phyloP scores from a whole-genome alignment of 805 yeast genomes.

The Ogataea polymorpha region DNA sequence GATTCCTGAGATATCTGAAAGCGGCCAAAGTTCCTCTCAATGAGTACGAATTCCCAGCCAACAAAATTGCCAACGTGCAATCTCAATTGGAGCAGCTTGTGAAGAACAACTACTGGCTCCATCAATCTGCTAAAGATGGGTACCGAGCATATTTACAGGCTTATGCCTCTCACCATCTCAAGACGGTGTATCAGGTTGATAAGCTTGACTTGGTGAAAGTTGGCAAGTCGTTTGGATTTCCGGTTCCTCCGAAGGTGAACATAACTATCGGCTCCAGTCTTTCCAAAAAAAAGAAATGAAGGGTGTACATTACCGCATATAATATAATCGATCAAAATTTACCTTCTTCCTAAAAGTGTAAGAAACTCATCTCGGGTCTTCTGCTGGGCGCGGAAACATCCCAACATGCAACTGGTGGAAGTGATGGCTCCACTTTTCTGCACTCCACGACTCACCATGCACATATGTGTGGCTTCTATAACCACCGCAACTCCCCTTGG shows the following conservation, averaged over 20 bases:
- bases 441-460: slow-evolving; percentile 98
- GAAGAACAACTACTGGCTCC: slow-evolving; percentile 88
- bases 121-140: slow-evolving; percentile 96
- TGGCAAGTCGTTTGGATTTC: slow-evolving; percentile 93
- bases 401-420: slow-evolving; percentile 94
- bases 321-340: slow-evolving; percentile 7
- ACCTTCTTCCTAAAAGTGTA: slow-evolving; percentile 62
- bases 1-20: slow-evolving; percentile 89
- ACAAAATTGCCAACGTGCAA: slow-evolving; percentile 94
- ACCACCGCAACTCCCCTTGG: slow-evolving; percentile 99
- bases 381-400: slow-evolving; percentile 89
- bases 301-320: slow-evolving; percentile 10
- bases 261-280: slow-evolving; percentile 88
- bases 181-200: slow-evolving; percentile 95
- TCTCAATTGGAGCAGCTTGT: slow-evolving; percentile 88
- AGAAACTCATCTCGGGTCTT: slow-evolving; percentile 96
- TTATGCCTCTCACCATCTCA: slow-evolving; percentile 92
- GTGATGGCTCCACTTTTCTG: slow-evolving; percentile 94
- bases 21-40: slow-evolving; percentile 97
- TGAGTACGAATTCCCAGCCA: slow-evolving; percentile 93
- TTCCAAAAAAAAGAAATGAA: slow-evolving; percentile 20
- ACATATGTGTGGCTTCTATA: slow-evolving; percentile 97
- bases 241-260: slow-evolving; percentile 94
- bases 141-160: slow-evolving; percentile 96
- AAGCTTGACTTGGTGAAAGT: slow-evolving; percentile 91